Conservation (phyloP, 371 early-diverging fungal genomes). For the Rhizopus microsporus region DNA sequence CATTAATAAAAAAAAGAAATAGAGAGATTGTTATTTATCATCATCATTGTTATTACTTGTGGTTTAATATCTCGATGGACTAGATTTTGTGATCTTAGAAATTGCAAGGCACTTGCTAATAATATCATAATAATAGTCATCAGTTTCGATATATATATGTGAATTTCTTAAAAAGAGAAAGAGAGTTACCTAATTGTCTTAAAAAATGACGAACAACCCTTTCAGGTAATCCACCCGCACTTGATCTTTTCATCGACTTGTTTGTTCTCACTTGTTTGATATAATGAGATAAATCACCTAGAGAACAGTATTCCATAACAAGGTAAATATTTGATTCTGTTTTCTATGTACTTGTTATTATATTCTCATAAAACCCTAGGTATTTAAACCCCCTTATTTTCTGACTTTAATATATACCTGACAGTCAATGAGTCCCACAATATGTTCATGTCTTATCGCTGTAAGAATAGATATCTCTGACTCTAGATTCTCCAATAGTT, state of each 20-base stretch:
- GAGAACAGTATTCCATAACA: constrained; percentile 92
- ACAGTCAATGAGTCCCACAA: constrained; percentile 84
- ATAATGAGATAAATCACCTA: constrained; percentile 90
- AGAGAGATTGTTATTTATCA: too few species aligned
- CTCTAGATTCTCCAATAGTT: constrained; percentile 88
- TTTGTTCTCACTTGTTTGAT: constrained; percentile 72
- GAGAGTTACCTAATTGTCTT: constrained; percentile 72
- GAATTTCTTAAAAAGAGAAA: background rate
- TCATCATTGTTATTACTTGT: constrained; percentile 56
- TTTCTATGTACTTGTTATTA: constrained; percentile 54
- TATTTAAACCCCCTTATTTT: background rate
- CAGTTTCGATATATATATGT: background rate
- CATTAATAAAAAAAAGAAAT: constrained; percentile 49
- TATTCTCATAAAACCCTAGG: background rate
- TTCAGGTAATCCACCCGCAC: constrained; percentile 78
- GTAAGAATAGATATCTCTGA: constrained; percentile 91
- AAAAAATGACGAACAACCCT: constrained; percentile 80
- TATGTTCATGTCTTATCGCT: constrained; percentile 78
- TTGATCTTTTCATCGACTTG: constrained; percentile 33
- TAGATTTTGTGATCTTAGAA: constrained; percentile 79
- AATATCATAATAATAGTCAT: constrained; percentile 5
- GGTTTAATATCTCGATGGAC: constrained; percentile 98
- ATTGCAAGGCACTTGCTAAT: constrained; percentile 79
- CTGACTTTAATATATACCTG: constrained; percentile 47
- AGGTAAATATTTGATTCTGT: constrained; percentile 88